Evolutionary conservation across 2,329 filamentous ascomycete genomes (phyloP), one percentile per base, ranked within the genome.

Genomic region (Ceratocystiopsis brevicomis): DNA sequence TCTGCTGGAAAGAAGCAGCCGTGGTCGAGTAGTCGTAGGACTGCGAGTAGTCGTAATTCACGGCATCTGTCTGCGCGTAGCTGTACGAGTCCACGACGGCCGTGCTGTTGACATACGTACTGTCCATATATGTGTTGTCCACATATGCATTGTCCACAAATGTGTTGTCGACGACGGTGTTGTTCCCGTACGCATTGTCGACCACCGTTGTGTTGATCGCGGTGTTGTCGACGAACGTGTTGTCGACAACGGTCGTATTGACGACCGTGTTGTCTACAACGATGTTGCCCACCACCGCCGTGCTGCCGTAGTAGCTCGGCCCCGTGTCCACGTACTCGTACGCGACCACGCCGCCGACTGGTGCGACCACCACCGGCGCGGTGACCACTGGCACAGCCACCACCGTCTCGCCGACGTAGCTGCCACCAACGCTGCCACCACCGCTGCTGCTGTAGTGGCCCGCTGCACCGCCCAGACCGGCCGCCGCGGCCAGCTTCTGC

Each of bases 11-110:
- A 8, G 42, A 16, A 38, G 44, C 35, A 38, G 44, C 35, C 2
- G 39, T 14, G 3, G 40, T 37, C 25, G 21, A 18, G 36, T 44
- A 40, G n/a, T 42, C 35, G 34, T 44, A 44, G 13, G 38, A 37
- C 4, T 38, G 18, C 35, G 41, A 37, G 35, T 41, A 41, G 32
- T 43, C 38, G 30, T 44, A 46, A 6, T 37, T 35, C 4, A 38
- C 41, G 6, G 43, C 43, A 16, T 47, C 45, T n/a, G 36, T 43
- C 33, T 41, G 18, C 16, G 21, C 41, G 36, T 43, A 41, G 38
- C 25, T 43, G 13, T 42, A 43, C 19, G 19, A 21, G 19, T 21
- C 19, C 4, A 21, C 19, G 19, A 21, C 19, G 4, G 19, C 19
- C 19, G 19, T 21, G 19, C 6, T 21, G 19, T 21, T 6, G 19